Base-by-base conservation (phyloP, 2,329 filamentous ascomycete species). In the Fusarium scirpi region DNA sequence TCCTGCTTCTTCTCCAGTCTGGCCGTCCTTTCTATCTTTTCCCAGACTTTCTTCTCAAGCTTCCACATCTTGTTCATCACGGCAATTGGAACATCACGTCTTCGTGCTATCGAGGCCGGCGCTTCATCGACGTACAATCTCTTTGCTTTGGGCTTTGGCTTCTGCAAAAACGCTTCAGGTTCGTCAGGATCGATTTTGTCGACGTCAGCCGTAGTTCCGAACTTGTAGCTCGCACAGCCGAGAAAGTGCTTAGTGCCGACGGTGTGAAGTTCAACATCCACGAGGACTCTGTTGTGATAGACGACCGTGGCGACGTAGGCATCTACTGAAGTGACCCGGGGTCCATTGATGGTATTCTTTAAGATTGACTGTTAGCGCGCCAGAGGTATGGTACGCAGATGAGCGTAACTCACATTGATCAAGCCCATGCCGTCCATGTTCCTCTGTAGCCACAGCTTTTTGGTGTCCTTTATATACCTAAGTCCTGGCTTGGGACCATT, bases 41-140 rank as follows among this genome's bases (percentile, higher is more conserved):
- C 29, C 93, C 94, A 97, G 32, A 91, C 94, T 62, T 85, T 84
- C 74, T 83, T 84, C 82, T 97, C 94, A 47, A 97, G 79, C 40
- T 71, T 71, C 73, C 86, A 64, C 18, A 72, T 3, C n/a, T 29
- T 57, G 3, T 8, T 16, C 30, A 20, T 63, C 7, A 22, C 32
- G 13, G 8, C 15, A n/a, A n/a, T n/a, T 9, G 16, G 10, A 11
- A 13, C 12, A 20, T 13, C 15, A 13, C n/a, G 10, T 2, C 34
- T 27, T 29, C 30, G 25, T 6, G 15, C 5, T 12, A 20, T 25
- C 3, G 44, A 25, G 13, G 29, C 15, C 16, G 65, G 65, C 13
- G n/a, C 22, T 15, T 48, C 13, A 25, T 12, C 9, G 3, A 27
- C 12, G 34, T 53, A 46, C n/a, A 65, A n/a, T n/a, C 8, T 20